These are phyloP conservation scores for Coniochaeta sp. DNA, from an alignment of 2,329 filamentous ascomycete genomes.

Conservation along the genomic window DNA sequence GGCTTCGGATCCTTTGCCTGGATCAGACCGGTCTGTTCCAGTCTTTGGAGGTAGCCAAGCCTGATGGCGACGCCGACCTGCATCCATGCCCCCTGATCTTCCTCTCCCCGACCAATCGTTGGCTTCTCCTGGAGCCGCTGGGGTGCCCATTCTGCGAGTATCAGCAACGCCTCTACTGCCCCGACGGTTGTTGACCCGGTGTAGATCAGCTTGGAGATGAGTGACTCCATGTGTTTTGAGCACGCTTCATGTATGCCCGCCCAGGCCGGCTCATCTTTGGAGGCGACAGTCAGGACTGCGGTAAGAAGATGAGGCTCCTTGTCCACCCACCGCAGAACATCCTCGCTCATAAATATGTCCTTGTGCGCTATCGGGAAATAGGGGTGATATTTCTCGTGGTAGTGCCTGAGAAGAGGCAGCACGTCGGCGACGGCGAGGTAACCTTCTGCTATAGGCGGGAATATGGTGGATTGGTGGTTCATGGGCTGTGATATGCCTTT, in stretches of 20 bases:
- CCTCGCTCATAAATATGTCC: slow-evolving; percentile 42
- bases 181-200: slow-evolving; percentile 62
- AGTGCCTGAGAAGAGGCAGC: slow-evolving; percentile 27
- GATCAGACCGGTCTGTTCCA: slow-evolving; percentile 59
- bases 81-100: slow-evolving; percentile 72
- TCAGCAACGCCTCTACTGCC: slow-evolving; percentile 60
- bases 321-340: slow-evolving; percentile 46
- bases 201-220: slow-evolving; percentile 60
- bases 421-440: slow-evolving; percentile 17
- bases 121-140: slow-evolving; percentile 56
- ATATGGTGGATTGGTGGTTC: slow-evolving; percentile 10
- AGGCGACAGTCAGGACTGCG: slow-evolving; percentile 62
- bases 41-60: slow-evolving; percentile 61
- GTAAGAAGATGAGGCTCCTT: slow-evolving; percentile 62
- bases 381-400: slow-evolving; percentile 59
- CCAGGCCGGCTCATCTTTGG: slow-evolving; percentile 59
- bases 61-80: slow-evolving; percentile 64
- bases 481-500: background rate
- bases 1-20: background rate
- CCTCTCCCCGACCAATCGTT: slow-evolving; percentile 62
- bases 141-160: slow-evolving; percentile 68
- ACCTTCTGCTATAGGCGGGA: slow-evolving; percentile 25
- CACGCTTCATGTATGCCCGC: slow-evolving; percentile 58
- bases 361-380: slow-evolving; percentile 62
- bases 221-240: slow-evolving; percentile 61